Base-by-base conservation (phyloP, 805 yeast genomes). In the Candida nonsorbophila region DNA sequence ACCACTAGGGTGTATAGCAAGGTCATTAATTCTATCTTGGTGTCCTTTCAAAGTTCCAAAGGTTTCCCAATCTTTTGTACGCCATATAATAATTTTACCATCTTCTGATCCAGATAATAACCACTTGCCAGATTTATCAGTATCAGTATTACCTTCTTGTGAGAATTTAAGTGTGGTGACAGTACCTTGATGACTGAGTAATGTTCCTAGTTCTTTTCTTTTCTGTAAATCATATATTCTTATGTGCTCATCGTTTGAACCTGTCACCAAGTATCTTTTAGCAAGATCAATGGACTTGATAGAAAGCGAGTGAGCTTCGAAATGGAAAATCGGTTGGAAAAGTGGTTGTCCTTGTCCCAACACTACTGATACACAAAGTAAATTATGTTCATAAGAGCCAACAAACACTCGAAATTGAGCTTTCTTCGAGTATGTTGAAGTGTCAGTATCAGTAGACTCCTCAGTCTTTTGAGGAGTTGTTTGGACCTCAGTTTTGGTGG, bases 51-150 rank as follows among this genome's bases (percentile, higher is more conserved):
- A 64, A 9, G 79, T 77, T 4, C 92, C 94, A 52, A 85, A 79
- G 24, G 77, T 70, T 51, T 92, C 97, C 98, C 98, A 92, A 58
- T 92, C 98, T 53, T 84, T 86, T 3, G 92, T 83, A 55, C 97
- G 70, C 98, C 98, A 92, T 23, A 92, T 72, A 29, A 86, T 74
- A 26, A 92, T 77, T 36, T 78, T 80, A 14, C 96, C 94, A 52
- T 92, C 97, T 24, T 84, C 95, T 2, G 88, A 83, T 1, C 92
- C 95, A 8, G 94, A 81, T 15, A 92, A 59, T 20, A 92, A 67
- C 98, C 98, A 92, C 49, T 80, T 86, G 3, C 86, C 87, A n/a
- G 67, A 57, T 31, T 70, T 70, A 28, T 51, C 57, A 20, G 37
- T 25, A 5, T 40, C 36, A 4, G 31, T 30, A 8, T 29, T 18